A percentile compares a stretch with the other conserved stretches of the same genome.
Evolutionary conservation across 306 rosid species (phyloP).

Genomic region (Dalbergia cochinchinensis): DNA sequence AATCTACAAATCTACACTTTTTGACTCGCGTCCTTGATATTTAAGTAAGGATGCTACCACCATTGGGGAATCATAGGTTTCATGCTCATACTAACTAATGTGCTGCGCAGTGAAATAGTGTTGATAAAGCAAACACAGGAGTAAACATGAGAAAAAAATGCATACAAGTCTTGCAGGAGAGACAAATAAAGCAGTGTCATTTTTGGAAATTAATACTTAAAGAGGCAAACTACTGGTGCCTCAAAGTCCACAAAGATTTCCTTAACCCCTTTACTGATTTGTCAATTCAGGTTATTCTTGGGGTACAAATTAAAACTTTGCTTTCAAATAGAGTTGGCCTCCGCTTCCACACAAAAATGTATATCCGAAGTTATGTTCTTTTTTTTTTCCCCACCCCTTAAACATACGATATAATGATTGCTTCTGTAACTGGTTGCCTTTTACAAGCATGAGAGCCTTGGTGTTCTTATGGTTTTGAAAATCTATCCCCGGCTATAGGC

Average conservation of each 20-base stretch:
- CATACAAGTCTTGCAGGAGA: not conserved
- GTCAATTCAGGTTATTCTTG: not conserved
- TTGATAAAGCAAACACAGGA: not conserved
- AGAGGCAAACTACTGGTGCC: not conserved
- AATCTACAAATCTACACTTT: not conserved
- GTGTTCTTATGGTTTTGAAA: no score
- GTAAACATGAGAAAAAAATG: not conserved
- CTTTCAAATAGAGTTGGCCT: no score
- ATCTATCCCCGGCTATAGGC: no score
- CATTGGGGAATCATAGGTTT: conserved; percentile 33
- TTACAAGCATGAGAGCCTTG: no score
- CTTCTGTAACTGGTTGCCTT: no score
- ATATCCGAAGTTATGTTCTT: no score
- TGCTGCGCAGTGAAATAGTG: not conserved
- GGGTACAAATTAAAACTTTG: no score
- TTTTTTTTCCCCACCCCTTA: no score
- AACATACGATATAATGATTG: no score
- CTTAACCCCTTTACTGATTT: not conserved
- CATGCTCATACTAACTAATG: not conserved
- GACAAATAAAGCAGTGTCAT: not conserved
- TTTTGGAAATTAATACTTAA: not conserved
- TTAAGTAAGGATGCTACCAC: not conserved
- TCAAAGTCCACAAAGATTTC: not conserved
- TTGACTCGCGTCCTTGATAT: not conserved
- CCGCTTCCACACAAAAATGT: no score